phyloP scores from a whole-genome alignment of 2,329 filamentous ascomycete genomes.

The Botrytis medusae region DNA sequence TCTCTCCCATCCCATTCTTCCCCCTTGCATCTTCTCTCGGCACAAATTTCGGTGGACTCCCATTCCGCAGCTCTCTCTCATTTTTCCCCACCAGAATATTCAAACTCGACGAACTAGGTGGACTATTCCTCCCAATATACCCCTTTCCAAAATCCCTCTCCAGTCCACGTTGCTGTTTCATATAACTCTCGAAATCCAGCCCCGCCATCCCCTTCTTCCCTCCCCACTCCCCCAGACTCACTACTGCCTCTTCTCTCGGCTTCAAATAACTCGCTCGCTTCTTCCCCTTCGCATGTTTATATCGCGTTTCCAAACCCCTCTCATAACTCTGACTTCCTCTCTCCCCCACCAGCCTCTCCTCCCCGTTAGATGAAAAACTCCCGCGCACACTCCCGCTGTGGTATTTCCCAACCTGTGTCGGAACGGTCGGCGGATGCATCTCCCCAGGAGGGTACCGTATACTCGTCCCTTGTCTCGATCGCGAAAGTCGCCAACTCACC shows the following conservation, averaged over 20 bases:
- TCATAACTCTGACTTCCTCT: background rate
- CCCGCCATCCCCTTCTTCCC: background rate
- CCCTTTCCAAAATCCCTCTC: conserved; percentile 17
- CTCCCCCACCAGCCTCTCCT: background rate
- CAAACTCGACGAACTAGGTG: background rate
- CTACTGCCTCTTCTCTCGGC: background rate
- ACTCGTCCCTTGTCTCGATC: background rate
- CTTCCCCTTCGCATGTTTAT: conserved; percentile 1
- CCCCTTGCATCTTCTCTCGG: background rate
- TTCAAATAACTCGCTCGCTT: conserved; percentile 10
- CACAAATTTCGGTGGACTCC: background rate
- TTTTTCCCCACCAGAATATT: background rate
- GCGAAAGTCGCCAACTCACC: background rate
- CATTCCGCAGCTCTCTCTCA: background rate
- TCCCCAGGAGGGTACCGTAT: background rate
- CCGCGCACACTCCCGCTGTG: conserved; percentile 10
- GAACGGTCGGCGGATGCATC: background rate
- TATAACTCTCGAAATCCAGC: background rate
- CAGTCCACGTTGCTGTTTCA: conserved; percentile 2
- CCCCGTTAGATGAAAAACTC: background rate
- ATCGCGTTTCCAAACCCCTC: background rate
- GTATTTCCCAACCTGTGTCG: conserved; percentile 13
- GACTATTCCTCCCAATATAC: background rate
- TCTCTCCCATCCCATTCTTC: background rate
- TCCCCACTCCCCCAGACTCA: background rate